These are phyloP conservation scores for Chytriomyces confervae DNA, from an alignment of 192 early-diverging fungal species.

Conservation along the genomic window DNA sequence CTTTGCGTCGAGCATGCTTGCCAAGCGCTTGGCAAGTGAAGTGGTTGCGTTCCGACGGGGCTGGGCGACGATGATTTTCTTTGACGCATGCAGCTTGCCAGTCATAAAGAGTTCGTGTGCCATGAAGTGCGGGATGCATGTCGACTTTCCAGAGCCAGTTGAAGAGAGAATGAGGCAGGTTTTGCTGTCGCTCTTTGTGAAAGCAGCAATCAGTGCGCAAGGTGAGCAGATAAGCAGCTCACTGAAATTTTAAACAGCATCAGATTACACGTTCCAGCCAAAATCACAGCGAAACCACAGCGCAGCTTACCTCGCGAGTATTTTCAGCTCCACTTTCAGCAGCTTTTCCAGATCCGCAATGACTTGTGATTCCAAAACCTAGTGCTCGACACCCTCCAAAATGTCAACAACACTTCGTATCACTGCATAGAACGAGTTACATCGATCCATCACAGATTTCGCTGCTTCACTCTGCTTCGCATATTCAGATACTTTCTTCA, in stretches of 20 bases:
- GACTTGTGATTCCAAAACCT: neutral
- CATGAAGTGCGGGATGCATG: slow-evolving; percentile 36
- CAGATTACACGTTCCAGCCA: neutral
- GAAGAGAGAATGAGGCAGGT: slow-evolving; percentile 19
- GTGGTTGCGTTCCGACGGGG: slow-evolving; percentile 44
- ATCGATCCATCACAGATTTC: neutral
- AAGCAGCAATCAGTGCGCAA: slow-evolving; percentile 9
- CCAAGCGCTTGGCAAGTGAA: slow-evolving; percentile 34
- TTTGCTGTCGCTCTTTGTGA: neutral
- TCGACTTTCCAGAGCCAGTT: slow-evolving; percentile 37
- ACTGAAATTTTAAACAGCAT: slow-evolving; percentile 3
- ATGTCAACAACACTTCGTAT: neutral
- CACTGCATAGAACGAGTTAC: slow-evolving; percentile 1
- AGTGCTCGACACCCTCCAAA: too few relatives aligned
- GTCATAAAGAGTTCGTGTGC: slow-evolving; percentile 36
- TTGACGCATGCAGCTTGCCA: slow-evolving; percentile 1
- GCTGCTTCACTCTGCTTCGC: too few relatives aligned
- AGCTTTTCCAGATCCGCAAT: slow-evolving; percentile 9
- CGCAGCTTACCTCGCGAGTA: slow-evolving; percentile 20
- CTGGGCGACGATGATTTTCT: slow-evolving; percentile 45
- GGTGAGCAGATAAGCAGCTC: slow-evolving; percentile 32
- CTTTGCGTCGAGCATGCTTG: slow-evolving; percentile 4
- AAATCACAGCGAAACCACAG: neutral
- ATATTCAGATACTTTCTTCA: too few relatives aligned
- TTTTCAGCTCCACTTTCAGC: slow-evolving; percentile 26